phyloP scores from a whole-genome alignment of 441 rosid species.

The Flueggea neowawraea region DNA sequence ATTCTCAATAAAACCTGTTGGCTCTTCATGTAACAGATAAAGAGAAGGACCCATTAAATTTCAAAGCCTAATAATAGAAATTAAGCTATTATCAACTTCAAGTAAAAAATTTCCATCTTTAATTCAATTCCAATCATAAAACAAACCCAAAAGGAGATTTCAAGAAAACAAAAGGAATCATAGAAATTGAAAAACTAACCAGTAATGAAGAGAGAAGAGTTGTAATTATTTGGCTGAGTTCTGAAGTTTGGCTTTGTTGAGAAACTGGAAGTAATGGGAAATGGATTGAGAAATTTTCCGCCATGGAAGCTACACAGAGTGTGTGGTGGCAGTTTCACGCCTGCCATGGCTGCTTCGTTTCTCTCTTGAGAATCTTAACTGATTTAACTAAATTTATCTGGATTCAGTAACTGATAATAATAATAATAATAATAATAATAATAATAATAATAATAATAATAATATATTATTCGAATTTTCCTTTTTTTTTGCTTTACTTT shows the following conservation, averaged over 20 bases:
- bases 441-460: too few relatives aligned
- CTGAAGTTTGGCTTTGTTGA: constrained; percentile 22
- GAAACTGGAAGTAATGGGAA: constrained; percentile 21
- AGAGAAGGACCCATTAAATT: neutral
- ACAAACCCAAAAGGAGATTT: neutral
- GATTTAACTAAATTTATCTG: too few relatives aligned
- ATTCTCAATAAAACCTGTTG: too few relatives aligned
- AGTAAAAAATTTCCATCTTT: neutral
- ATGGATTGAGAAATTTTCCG: constrained; percentile 27
- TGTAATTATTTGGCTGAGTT: constrained; percentile 6
- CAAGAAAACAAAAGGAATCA: neutral
- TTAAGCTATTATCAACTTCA: neutral
- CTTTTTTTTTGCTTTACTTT: too few relatives aligned
- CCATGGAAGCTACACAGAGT: constrained; percentile 29
- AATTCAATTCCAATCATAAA: neutral
- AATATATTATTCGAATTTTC: too few relatives aligned
- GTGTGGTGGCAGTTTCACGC: constrained; percentile 37
- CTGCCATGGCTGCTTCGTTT: constrained; percentile 32
- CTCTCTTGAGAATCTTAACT: neutral
- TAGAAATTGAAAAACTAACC: constrained; percentile 18
- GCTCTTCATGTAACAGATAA: constrained; percentile 1
- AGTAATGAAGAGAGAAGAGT: constrained; percentile 12
- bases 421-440: too few relatives aligned
- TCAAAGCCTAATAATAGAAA: neutral
- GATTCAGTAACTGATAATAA: too few relatives aligned